Evolutionary conservation across 352 stramenopile genomes (phyloP), one percentile per base, ranked within the genome.

Genomic region (Pythium vanterpoolii): DNA sequence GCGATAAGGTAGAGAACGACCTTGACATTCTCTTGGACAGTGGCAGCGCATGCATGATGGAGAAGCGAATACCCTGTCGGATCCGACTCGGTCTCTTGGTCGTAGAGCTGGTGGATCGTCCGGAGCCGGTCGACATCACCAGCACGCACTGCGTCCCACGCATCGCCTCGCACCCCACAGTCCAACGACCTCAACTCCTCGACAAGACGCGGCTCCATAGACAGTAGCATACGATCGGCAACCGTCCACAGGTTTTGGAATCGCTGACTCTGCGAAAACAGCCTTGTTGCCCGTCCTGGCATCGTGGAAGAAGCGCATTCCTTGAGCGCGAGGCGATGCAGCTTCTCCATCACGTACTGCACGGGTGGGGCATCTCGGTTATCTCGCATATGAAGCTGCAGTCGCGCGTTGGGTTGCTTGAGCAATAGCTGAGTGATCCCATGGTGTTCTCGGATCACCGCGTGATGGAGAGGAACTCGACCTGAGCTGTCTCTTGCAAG

Each of bases 31-130:
- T n/a, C 31, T 4, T 10, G 33, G 30, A 61, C 40, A 7, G 45
- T 51, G 39, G 72, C n/a, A n/a, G n/a, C 61, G 50, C 76, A 86
- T 0, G 78, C 80, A 66, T 90, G 78, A 33, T 89, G 80, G 7
- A 90, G 55, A n/a, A 87, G 42, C 16, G 80, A 77, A 24, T 65
- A 56, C 3, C 18, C 21, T 6, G 58, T 19, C 9, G 43, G 3
- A 9, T 7, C 27, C 26, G 7, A 64, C 38, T 46, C 40, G 2
- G 40, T 19, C 5, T 46, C 40, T 14, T 28, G 5, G 1, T 27
- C 40, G 21, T 77, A 76, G 27, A 74, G 24, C n/a, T 64, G 42
- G 1, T 68, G 27, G 28, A 90, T 55, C 5, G 46, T 70, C 46
- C 71, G 33, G 2, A 90, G 61, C 2, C 80, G 64, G 16, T 70